Evolutionary conservation across 768 basidiomycete species (phyloP).

Genomic region (Hypholoma sublateritium): DNA sequence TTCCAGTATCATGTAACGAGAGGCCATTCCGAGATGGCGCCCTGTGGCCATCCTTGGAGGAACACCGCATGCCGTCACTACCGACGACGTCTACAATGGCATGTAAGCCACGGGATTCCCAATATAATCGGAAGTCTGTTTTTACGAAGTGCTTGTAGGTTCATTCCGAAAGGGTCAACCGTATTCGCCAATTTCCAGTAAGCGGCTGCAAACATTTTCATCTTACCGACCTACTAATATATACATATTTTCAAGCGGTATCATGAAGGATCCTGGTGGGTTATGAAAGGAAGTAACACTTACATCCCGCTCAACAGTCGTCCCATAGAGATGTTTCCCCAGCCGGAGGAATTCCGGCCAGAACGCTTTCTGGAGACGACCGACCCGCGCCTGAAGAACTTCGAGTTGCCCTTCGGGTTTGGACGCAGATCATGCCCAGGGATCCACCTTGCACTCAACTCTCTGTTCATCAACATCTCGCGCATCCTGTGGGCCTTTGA

Average conservation of each 20-base stretch:
- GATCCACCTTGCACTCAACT: constrained; percentile 34
- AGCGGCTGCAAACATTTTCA: background rate
- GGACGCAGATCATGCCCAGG: constrained; percentile 39
- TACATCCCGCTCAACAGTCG: constrained; percentile 3
- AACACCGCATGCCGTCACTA: constrained; percentile 36
- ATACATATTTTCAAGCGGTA: background rate
- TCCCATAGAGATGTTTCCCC: constrained; percentile 29
- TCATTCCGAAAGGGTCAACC: constrained; percentile 36
- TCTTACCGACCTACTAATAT: background rate
- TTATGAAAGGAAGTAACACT: background rate
- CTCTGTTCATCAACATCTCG: constrained; percentile 34
- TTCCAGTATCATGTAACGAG: background rate
- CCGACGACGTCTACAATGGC: constrained; percentile 37
- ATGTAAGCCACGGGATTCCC: constrained; percentile 22
- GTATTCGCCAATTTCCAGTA: constrained; percentile 33
- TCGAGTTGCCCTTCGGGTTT: constrained; percentile 36
- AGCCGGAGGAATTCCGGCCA: constrained; percentile 35
- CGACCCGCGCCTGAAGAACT: constrained; percentile 27
- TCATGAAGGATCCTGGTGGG: constrained; percentile 4
- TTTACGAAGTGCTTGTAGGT: constrained; percentile 12
- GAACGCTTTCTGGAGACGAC: constrained; percentile 38
- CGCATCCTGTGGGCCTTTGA: constrained; percentile 36
- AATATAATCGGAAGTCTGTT: background rate
- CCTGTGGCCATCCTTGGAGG: constrained; percentile 34
- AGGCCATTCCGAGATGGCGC: constrained; percentile 26